Evolutionary conservation across 257 asterid genomes (phyloP).

Genomic region (Salvia hispanica): DNA sequence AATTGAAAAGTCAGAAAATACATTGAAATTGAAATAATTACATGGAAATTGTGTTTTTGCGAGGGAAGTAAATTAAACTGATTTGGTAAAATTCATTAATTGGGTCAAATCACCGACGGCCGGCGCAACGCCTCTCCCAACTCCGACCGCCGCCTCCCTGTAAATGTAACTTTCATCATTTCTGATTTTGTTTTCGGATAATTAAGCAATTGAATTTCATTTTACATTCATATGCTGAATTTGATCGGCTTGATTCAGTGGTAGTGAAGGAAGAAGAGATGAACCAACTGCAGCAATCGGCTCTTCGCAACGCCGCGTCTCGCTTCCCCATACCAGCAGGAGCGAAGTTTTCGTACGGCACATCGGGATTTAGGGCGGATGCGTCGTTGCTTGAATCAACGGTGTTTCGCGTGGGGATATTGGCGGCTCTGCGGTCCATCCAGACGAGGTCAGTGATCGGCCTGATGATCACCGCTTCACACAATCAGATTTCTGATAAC

Average conservation of each 20-base stretch:
- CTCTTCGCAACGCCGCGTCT: constrained; percentile 50
- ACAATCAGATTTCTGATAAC: constrained; percentile 71
- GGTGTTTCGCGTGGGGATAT: constrained; percentile 77
- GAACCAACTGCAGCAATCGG: constrained; percentile 57
- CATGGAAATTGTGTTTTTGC: too few relatives aligned
- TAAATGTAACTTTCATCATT: too few relatives aligned
- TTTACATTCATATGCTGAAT: background rate
- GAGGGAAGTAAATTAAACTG: too few relatives aligned
- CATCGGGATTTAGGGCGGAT: constrained; percentile 90
- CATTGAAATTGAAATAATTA: too few relatives aligned
- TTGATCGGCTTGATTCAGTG: background rate
- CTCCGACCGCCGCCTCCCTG: too few relatives aligned
- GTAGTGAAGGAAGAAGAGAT: constrained; percentile 26
- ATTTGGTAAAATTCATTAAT: too few relatives aligned
- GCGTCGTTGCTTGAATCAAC: constrained; percentile 73
- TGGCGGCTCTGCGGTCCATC: constrained; percentile 82
- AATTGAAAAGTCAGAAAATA: too few relatives aligned
- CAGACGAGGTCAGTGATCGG: constrained; percentile 71
- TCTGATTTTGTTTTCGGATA: background rate
- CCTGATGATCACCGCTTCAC: constrained; percentile 94
- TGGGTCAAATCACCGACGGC: too few relatives aligned
- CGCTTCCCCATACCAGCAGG: constrained; percentile 65
- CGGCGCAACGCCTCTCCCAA: too few relatives aligned
- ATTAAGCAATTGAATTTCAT: too few relatives aligned
- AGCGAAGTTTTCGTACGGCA: constrained; percentile 72